Evolutionary conservation across 148 eudicot species (phyloP).

Genomic region (Dysphania ambrosioides): DNA sequence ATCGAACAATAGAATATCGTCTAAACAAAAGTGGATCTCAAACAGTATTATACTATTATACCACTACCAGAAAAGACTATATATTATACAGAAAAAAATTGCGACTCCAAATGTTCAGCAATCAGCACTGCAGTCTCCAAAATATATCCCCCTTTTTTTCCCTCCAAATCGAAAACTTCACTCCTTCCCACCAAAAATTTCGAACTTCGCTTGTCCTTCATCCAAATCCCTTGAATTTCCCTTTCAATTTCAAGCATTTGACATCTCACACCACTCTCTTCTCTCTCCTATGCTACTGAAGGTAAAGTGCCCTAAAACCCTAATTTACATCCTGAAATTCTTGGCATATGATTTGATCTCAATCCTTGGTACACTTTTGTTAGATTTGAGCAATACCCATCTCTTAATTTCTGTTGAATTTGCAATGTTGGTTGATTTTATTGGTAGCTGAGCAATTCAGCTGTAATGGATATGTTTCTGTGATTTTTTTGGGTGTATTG

Average conservation of each 20-base stretch:
- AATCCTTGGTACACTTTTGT: not conserved
- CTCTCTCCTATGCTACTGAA: slow-evolving; percentile 17
- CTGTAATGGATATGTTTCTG: not conserved
- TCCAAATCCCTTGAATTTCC: slow-evolving; percentile 18
- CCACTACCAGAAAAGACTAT: not conserved
- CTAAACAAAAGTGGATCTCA: no score
- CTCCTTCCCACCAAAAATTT: slow-evolving; percentile 24
- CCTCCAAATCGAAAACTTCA: slow-evolving; percentile 23
- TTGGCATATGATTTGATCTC: not conserved
- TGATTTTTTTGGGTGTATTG: not conserved
- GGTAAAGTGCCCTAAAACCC: slow-evolving; percentile 31
- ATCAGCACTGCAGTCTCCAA: not conserved
- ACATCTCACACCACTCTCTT: not conserved
- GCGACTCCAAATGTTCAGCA: slow-evolving; percentile 11
- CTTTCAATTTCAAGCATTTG: not conserved
- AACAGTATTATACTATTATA: no score
- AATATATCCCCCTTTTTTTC: slow-evolving; percentile 9
- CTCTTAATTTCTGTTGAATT: slow-evolving; percentile 1
- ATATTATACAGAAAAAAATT: not conserved
- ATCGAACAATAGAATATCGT: no score
- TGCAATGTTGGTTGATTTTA: not conserved
- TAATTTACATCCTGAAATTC: slow-evolving; percentile 10
- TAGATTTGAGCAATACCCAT: slow-evolving; percentile 9
- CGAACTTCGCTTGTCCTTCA: not conserved
- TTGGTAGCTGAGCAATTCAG: not conserved